Evolutionary conservation across 208 protist genomes (phyloP), one percentile per base, ranked within the genome.

Genomic region (Blastocrithidia nonstop): DNA sequence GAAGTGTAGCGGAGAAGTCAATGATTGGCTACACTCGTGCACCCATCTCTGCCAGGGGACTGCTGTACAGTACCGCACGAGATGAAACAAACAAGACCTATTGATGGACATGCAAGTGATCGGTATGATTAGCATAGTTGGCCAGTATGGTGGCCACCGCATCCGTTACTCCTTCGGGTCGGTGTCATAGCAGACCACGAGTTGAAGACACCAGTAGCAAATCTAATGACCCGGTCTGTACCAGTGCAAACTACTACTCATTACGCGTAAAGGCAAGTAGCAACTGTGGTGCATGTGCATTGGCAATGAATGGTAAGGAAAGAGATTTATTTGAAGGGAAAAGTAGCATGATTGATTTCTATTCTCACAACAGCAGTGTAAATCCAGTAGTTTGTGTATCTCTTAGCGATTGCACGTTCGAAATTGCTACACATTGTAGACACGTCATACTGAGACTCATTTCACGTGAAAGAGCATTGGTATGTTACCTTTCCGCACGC

Each of bases 51-150:
- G 57, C 28, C 20, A 88, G 31, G 15, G 84, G 76, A 22, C 87
- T 59, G 21, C 45, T 26, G 58, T 89, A 89, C 23, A 93, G 58
- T 0, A 66, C 33, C 24, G 76, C 79, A 33, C 62, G 68, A 19
- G 61, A 56, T 9, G 84, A 86, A 28, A 65, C 60, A 11, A 71
- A 44, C 4, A 88, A 44, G 4, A 64, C 56, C 15, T 75, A 35
- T 57, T 87, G 81, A 47, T 80, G 75, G 42, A 93, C 86, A 32
- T 74, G 59, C 41, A 93, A 88, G 51, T 82, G 78, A 50, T 93
- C 83, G 2, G 82, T 45, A 7, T 40, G 9, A 22, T 26, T 52
- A 36, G 58, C 38, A 11, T 66, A 71, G 24, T 74, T 57, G 13
- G 55, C 58, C 40, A 93, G 74, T 11, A 71, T 39, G 31, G 57